Evolutionary conservation across 805 yeast genomes (phyloP).

Genomic region (Candida boleticola): DNA sequence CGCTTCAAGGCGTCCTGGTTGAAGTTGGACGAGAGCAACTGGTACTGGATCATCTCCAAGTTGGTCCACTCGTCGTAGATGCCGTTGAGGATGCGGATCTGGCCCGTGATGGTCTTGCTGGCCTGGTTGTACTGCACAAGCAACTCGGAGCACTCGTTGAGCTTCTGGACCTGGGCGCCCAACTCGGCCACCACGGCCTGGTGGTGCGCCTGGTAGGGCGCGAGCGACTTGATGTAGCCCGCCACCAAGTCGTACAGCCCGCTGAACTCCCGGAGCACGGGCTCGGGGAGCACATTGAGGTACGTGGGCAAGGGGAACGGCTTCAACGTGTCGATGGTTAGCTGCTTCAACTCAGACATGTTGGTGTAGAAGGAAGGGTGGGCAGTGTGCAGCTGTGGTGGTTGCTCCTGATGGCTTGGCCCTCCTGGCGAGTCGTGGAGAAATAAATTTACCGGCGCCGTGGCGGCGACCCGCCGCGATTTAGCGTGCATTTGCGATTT

Average conservation of each 20-base stretch:
- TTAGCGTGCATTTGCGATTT: too few species aligned
- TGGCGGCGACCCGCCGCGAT: too few species aligned
- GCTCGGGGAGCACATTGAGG: constrained; percentile 28
- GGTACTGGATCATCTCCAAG: constrained; percentile 38
- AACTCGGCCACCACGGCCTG: constrained; percentile 11
- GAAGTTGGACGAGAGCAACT: constrained; percentile 35
- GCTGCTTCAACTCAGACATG: constrained; percentile 4
- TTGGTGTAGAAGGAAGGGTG: too few species aligned
- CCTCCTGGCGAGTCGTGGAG: too few species aligned
- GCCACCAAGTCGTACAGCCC: constrained; percentile 25
- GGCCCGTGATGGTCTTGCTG: constrained; percentile 20
- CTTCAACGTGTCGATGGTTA: constrained; percentile 8
- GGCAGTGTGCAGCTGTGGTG: neutral
- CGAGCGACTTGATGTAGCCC: constrained; percentile 29
- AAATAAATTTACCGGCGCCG: too few species aligned
- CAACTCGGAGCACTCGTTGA: constrained; percentile 20
- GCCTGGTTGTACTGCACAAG: constrained; percentile 19
- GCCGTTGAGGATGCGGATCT: constrained; percentile 20
- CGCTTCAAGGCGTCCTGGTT: constrained; percentile 30
- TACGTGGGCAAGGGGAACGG: constrained; percentile 27
- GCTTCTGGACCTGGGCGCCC: constrained; percentile 13
- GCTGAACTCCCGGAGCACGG: constrained; percentile 23
- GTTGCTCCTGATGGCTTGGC: too few species aligned
- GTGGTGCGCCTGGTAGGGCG: constrained; percentile 17
- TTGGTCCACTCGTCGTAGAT: constrained; percentile 31